Percentiles rank a stretch among this genome's conserved stretches.
These are phyloP conservation scores for Fusarium nanum DNA, from an alignment of 2,329 filamentous ascomycete species.

Conservation along the genomic window DNA sequence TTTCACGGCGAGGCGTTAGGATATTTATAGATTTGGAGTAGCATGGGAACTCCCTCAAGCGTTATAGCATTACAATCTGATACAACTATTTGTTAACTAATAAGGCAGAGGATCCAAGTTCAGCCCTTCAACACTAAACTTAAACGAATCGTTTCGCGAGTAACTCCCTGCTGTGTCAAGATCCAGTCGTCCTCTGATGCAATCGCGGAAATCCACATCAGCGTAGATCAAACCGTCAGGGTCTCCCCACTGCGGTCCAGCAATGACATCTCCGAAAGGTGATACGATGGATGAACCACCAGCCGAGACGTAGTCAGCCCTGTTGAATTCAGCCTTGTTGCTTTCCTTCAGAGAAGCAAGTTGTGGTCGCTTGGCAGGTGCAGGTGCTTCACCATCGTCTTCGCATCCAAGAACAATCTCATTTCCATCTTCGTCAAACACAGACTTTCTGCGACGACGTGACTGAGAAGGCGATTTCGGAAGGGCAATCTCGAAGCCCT, in stretches of 20 bases:
- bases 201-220: conserved; percentile 90
- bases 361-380: conserved; percentile 8
- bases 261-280: conserved; percentile 82
- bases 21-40: conserved; percentile 21
- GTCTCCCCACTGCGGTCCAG: conserved; percentile 87
- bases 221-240: conserved; percentile 72
- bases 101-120: conserved; percentile 69
- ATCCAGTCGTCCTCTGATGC: conserved; percentile 82
- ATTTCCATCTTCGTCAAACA: conserved; percentile 66
- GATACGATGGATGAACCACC: conserved; percentile 87
- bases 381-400: conserved; percentile 35
- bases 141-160: conserved; percentile 76
- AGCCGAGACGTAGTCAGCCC: conserved; percentile 67
- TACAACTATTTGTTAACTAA: conserved; percentile 13
- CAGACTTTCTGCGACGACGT: conserved; percentile 51
- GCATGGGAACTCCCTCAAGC: conserved; percentile 5
- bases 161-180: conserved; percentile 89
- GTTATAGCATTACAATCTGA: conserved; percentile 31
- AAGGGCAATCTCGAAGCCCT: conserved; percentile 61
- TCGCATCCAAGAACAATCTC: conserved; percentile 62
- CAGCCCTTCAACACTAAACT: conserved; percentile 68
- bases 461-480: conserved; percentile 48
- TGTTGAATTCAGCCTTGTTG: conserved; percentile 13
- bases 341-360: background rate
- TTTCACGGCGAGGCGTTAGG: conserved; percentile 17